Evolutionary conservation across 768 basidiomycete genomes (phyloP), one percentile per base, ranked within the genome.

Genomic region (Pholiota molesta): DNA sequence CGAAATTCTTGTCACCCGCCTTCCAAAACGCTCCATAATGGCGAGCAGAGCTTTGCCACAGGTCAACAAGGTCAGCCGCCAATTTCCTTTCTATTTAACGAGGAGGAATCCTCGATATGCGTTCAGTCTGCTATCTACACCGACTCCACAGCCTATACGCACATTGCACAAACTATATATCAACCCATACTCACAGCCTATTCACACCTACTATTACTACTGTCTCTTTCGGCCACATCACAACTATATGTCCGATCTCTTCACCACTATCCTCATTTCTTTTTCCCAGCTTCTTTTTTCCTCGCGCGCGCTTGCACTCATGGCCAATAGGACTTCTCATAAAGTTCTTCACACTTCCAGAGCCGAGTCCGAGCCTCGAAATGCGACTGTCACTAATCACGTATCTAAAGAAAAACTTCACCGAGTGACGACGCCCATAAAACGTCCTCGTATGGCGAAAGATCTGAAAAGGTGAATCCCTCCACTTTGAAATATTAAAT

Each of bases 271-370:
- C 53, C 54, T 70, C 42, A 42, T 60, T 40, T 63, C 67, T 44
- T 49, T 70, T 26, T 55, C 69, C 7, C 61, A 61, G 28, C 56
- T 68, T 42, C 37, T 68, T 8, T 64, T 65, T 28, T 68, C 64
- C 6, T 64, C 64, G 26, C 66, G 59, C 16, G 49, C 61, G 33
- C 64, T 68, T 37, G 44, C 57, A 13, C 16, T 52, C 21, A 67
- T 68, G 64, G 63, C 67, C 1, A 51, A 62, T 42, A 52, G 54
- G 29, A 55, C 52, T 9, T n/a, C 60, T 5, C 45, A 42, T 4
- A 56, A 35, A 39, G 61, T 51, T 26, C 16, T 55, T 14, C 51
- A 54, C 13, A 49, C 49, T 23, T 45, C 42, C 9, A 55, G 37
- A 5, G 3, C 57, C 29, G 57, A 49, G 51, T 3, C 28, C 16